Evolutionary conservation across 257 asterid species (phyloP), one percentile per base, ranked within the genome.

Genomic region (Fraxinus cuspidata): DNA sequence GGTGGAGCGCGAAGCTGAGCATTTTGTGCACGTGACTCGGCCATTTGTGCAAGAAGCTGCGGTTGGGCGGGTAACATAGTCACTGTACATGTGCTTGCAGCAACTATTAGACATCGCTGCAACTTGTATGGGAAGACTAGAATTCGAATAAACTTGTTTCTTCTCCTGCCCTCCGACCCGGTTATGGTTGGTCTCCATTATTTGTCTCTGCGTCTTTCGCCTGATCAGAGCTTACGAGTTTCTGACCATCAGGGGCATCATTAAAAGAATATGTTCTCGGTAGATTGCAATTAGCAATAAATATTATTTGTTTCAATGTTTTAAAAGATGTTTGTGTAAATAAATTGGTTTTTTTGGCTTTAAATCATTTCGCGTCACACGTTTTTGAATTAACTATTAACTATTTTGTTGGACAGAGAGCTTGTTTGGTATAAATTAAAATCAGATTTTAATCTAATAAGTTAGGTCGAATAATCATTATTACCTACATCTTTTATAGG

Each of bases 1-100:
- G 44, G 92, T 92, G 7, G 99, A 93, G 92, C 82, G 97, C 0
- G 98, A 96, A 76, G 97, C 99, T 0, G 97, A 93, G 86, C 97
- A 88, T 84, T 96, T 91, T 58, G 97, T 93, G 51, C 94, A 89
- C 23, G 91, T 88, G 5, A 95, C 97, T 40, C 92, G 72, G 79
- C 99, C 98, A 1, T 31, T 90, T n/a, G 97, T 93, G 79, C 96
- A 96, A 79, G 98, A 92, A 79, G 98, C 97, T 37, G 98, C 93
- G 0, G 94, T 85, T 13, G 4, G 77, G 6, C 15, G 35, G 32
- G 18, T 25, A 4, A 8, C 3, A 3, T 21, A 10, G 29, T 21
- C 9, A 21, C 23, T 8, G 28, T 58, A 23, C 8, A 7, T 8
- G 13, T 9, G 28, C 2, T n/a, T 2, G 66, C 66, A 58, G 66